phyloP scores from a whole-genome alignment of 495 filamentous ascomycete species.

The Penicillium malachiteum region DNA sequence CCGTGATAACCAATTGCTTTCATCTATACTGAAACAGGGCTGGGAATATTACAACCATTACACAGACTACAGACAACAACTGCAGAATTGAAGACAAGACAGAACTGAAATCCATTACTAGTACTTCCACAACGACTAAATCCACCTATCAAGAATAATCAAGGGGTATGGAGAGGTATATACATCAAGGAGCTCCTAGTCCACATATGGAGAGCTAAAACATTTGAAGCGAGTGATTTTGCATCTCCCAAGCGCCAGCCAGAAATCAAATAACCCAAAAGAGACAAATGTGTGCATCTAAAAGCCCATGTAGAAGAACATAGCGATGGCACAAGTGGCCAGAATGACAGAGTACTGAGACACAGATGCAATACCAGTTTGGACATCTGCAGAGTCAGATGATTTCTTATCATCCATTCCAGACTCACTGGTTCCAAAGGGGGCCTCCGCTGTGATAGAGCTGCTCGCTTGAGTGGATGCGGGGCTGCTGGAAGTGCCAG shows the following conservation, averaged over 20 bases:
- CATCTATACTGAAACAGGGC: too few species aligned
- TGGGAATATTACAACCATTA: neutral
- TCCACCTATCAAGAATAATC: conserved; percentile 14
- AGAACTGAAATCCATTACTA: neutral
- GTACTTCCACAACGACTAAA: conserved; percentile 16
- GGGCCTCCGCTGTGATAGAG: conserved; percentile 5
- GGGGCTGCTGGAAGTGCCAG: conserved; percentile 18
- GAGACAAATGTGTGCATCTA: neutral
- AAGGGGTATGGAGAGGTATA: conserved; percentile 21
- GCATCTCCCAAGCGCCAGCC: conserved; percentile 3
- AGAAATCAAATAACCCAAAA: neutral
- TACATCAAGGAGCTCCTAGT: conserved; percentile 18
- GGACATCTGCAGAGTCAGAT: conserved; percentile 11
- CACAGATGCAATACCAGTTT: conserved; percentile 19
- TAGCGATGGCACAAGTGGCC: conserved; percentile 13
- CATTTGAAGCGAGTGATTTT: conserved; percentile 4
- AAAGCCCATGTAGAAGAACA: conserved; percentile 16
- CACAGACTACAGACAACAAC: neutral
- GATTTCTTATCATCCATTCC: conserved; percentile 12
- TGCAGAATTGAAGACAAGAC: too few species aligned
- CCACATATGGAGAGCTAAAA: neutral
- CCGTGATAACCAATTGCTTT: too few species aligned
- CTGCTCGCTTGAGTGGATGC: conserved; percentile 8
- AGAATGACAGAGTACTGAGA: conserved; percentile 15
- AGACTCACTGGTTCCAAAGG: conserved; percentile 10